Base-by-base conservation (phyloP, 352 stramenopile species). In the Pythium chondricola region DNA sequence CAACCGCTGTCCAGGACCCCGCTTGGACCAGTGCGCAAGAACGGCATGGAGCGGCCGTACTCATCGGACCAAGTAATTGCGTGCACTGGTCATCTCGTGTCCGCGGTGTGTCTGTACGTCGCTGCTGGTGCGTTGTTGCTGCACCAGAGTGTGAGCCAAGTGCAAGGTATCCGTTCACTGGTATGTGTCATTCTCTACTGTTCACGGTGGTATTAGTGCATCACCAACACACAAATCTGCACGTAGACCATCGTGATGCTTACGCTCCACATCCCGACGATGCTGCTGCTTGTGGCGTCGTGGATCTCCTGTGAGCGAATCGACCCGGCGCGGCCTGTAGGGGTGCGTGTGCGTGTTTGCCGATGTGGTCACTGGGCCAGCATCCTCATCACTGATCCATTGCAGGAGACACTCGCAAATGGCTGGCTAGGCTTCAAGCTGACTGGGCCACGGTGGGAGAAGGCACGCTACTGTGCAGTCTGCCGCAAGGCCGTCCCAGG, bases 51-150 rank as follows among this genome's bases (percentile, higher is more conserved):
- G 45, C 58, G 58, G 4, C 83, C 83, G 16, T 84, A 72, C 41
- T 87, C 83, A n/a, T 67, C 70, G 16, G 83, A 94, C 45, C 83
- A 94, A 43, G 65, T 88, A 33, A 70, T 90, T 54, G 82, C 78
- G 1, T 89, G 78, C 65, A 48, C 66, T 5, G 78, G 80, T 11
- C 83, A 94, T 44, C 59, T 68, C 26, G 30, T 89, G 11, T 89
- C 77, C 4, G 75, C 77, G 1, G 25, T 71, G 17, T 74, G 70
- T 40, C 85, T 93, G 44, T 86, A 82, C 51, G 58, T 76, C 17
- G 76, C 58, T 0, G 61, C 66, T 2, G 52, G 51, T 11, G 44
- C 35, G 10, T 48, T 66, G 18, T 14, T 66, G 33, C 32, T 57
- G 31, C 47, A 65, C 26, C 33, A 56, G 27, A 59, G 37, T 10